Percentiles rank a stretch among this genome's conserved stretches.
These are phyloP conservation scores for Pyronema domesticum DNA, from an alignment of 495 filamentous ascomycete genomes.

Conservation along the genomic window DNA sequence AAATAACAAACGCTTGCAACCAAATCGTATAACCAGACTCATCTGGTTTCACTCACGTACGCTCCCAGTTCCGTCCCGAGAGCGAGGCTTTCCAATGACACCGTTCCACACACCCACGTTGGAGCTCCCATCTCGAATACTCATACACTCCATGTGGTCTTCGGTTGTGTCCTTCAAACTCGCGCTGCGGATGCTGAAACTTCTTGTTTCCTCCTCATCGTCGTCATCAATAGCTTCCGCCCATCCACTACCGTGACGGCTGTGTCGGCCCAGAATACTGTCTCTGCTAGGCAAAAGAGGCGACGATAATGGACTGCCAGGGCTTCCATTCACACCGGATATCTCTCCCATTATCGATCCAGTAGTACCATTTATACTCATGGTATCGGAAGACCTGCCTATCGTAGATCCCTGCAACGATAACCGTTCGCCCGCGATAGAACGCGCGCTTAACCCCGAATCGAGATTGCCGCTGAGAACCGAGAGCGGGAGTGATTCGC, in stretches of 20 bases:
- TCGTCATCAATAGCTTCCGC: slow-evolving; percentile 3
- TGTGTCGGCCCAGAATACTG: slow-evolving; percentile 7
- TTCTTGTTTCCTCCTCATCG: slow-evolving; percentile 10
- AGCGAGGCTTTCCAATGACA: slow-evolving; percentile 10
- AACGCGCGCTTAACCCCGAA: slow-evolving; percentile 9
- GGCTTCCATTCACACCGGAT: not conserved
- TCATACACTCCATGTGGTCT: slow-evolving; percentile 6
- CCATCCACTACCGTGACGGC: slow-evolving; percentile 10
- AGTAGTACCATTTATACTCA: slow-evolving; percentile 9
- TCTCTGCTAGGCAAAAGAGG: slow-evolving; percentile 7
- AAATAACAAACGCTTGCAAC: not conserved
- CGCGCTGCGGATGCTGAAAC: slow-evolving; percentile 8
- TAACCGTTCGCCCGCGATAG: slow-evolving; percentile 10
- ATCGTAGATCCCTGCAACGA: slow-evolving; percentile 10
- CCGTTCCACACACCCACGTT: slow-evolving; percentile 21
- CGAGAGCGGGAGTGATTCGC: slow-evolving; percentile 74
- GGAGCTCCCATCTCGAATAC: slow-evolving; percentile 19
- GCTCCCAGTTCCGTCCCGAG: not conserved
- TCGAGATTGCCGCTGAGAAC: slow-evolving; percentile 66
- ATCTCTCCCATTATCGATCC: slow-evolving; percentile 16
- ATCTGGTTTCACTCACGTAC: not conserved
- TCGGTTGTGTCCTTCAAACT: slow-evolving; percentile 6
- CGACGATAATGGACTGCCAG: slow-evolving; percentile 6
- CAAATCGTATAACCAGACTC: not conserved
- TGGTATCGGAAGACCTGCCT: slow-evolving; percentile 10